Evolutionary conservation across 2,329 filamentous ascomycete species (phyloP).

Genomic region (Phaeosphaeriaceae sp.): DNA sequence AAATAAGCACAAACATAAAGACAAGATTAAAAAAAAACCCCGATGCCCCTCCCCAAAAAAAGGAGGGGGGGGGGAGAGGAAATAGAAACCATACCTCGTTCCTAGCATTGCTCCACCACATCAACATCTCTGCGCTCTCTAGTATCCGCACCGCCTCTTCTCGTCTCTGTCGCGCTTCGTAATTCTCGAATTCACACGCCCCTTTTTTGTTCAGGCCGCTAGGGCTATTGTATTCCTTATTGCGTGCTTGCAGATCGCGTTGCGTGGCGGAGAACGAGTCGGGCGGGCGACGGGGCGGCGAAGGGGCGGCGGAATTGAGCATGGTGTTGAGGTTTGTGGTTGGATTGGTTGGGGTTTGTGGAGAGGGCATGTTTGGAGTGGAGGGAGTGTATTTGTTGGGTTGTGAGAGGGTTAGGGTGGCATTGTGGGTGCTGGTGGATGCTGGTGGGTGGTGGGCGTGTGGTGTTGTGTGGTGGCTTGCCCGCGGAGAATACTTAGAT

Average conservation of each 20-base stretch:
- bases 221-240: slow-evolving; percentile 9
- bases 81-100: slow-evolving; percentile 38
- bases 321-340: slow-evolving; percentile 12
- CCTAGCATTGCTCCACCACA: slow-evolving; percentile 39
- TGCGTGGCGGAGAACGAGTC: slow-evolving; percentile 28
- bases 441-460: neutral
- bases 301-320: neutral
- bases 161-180: slow-evolving; percentile 34
- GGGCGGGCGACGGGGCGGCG: neutral
- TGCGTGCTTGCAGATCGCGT: slow-evolving; percentile 37
- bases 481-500: slow-evolving; percentile 26
- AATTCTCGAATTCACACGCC: slow-evolving; percentile 23
- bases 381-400: no score
- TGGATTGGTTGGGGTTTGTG: neutral
- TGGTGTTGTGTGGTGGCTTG: slow-evolving; percentile 12
- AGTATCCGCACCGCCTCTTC: slow-evolving; percentile 42
- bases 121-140: slow-evolving; percentile 45
- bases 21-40: neutral
- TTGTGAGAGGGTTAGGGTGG: slow-evolving; percentile 5
- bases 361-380: slow-evolving; percentile 1
- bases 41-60: no score
- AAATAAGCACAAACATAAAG: neutral
- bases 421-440: slow-evolving; percentile 2
- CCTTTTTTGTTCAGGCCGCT: neutral
- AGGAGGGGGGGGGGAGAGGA: neutral